These are phyloP conservation scores for Prunus dulcis DNA, from an alignment of 306 rosid genomes.

Conservation along the genomic window DNA sequence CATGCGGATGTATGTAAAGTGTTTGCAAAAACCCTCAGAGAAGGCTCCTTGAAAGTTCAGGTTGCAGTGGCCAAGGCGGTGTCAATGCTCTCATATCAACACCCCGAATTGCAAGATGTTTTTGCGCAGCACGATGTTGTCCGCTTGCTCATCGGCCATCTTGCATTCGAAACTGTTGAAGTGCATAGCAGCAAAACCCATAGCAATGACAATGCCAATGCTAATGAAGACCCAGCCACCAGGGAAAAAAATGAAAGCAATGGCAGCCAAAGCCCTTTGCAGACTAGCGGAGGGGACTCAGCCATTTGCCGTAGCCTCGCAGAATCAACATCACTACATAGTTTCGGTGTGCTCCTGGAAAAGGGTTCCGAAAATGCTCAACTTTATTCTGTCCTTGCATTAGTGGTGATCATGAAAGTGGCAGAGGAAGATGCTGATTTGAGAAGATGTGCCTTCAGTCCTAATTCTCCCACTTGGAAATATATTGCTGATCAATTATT, in stretches of 20 bases:
- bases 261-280: constrained; percentile 75
- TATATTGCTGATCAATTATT: constrained; percentile 63
- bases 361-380: constrained; percentile 56
- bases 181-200: constrained; percentile 52
- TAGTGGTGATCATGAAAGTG: constrained; percentile 69
- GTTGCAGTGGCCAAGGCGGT: constrained; percentile 64
- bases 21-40: constrained; percentile 41
- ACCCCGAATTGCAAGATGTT: constrained; percentile 68
- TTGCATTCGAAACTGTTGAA: constrained; percentile 65
- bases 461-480: constrained; percentile 72
- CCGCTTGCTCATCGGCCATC: constrained; percentile 64
- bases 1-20: no score
- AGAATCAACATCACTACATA: constrained; percentile 68
- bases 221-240: constrained; percentile 35
- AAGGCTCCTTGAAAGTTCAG: constrained; percentile 71
- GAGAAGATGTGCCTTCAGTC: constrained; percentile 70
- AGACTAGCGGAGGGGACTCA: constrained; percentile 53
- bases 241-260: constrained; percentile 63
- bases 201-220: constrained; percentile 22
- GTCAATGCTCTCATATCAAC: constrained; percentile 47
- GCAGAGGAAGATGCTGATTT: constrained; percentile 75
- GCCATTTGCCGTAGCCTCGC: constrained; percentile 70
- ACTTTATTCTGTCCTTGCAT: constrained; percentile 68
- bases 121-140: constrained; percentile 67
- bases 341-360: constrained; percentile 73